Base-by-base conservation (phyloP, 75 land plant species). In the Picea sitchensis region DNA sequence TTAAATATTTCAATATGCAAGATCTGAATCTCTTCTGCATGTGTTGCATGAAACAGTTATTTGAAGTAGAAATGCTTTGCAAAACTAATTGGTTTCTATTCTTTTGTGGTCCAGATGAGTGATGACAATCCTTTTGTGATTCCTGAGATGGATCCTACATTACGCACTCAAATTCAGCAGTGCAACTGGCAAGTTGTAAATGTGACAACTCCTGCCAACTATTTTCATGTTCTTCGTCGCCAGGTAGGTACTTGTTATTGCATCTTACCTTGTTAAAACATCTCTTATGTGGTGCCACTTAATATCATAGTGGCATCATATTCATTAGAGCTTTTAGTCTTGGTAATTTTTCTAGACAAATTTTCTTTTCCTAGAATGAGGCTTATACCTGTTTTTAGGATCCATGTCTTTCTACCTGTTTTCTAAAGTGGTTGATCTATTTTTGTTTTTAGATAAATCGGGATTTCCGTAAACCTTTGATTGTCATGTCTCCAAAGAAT, bases 101-200 rank as follows among this genome's bases (percentile, higher is more conserved):
- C 54, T 8, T 51, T 8, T 8, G 11, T 51, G 54, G 67, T 79
- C 67, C 92, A 91, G 93, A 91, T 90, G 92, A 90, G 93, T 75
- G 92, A 87, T 85, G 93, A 91, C 64, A 82, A 91, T 82, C 93
- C 93, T 57, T 90, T 81, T 76, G 81, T 87, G 21, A 85, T 91
- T 20, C 93, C 93, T 81, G 88, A 86, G 59, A 88, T 92, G 94
- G 93, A 91, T 51, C 76, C 83, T 58, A 85, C 85, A 21, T 73
- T 84, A 8, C 80, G 88, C 23, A 91, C 73, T 44, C 89, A 91
- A 75, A 79, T 91, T 68, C 98, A 96, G 82, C 89, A 92, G 56
- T 92, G 95, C 84, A 96, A 96, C 76, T 96, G 93, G 99, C 99
- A 96, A 81, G 90, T 96, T 80, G 98, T 92, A 31, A 96, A 96